Evolutionary conservation across 78 protist genomes (phyloP), one percentile per base, ranked within the genome.

Genomic region (Dictyostelium purpureum): DNA sequence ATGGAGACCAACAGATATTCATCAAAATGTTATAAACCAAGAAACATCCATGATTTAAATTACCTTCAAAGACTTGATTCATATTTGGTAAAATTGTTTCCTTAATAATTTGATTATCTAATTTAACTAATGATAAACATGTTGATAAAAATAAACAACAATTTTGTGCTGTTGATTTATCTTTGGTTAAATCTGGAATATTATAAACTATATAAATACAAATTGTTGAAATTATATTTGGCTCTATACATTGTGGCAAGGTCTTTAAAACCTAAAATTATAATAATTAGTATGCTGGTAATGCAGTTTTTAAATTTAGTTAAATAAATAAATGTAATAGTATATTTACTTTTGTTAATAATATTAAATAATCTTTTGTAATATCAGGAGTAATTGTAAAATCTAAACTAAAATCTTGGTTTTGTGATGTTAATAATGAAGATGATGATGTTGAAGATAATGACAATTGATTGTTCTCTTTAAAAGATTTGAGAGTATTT

Each of bases 171-270:
- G 91, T 85, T 18, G 37, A 11, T 1, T 52, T 37, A 73, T 85
- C 81, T n/a, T 73, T 73, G 2, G 67, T 59, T 31, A 61, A 61
- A 59, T 73, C 81, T 26, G 63, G 21, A 38, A 85, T 10, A 73
- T 85, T 73, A 43, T 85, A 77, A 35, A 85, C 73, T 40, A 85
- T 85, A 73, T 54, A 85, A 21, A 73, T 59, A 33, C 47, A 14
- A 52, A 85, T 24, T 54, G 91, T 56, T 14, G 63, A 5, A 6
- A 85, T 45, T 33, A 85, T 85, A 26, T 70, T 37, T 37, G 40
- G 65, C 16, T 85, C 81, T 19, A 85, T 12, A 85, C 91, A 85
- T 56, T 85, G 79, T 42, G 91, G 91, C n/a, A 35, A n/a, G 12
- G 31, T 43, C 54, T 47, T 82, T 28, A 70, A 38, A 33, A 49